phyloP scores from a whole-genome alignment of 495 filamentous ascomycete genomes.

The Neurospora sp. region DNA sequence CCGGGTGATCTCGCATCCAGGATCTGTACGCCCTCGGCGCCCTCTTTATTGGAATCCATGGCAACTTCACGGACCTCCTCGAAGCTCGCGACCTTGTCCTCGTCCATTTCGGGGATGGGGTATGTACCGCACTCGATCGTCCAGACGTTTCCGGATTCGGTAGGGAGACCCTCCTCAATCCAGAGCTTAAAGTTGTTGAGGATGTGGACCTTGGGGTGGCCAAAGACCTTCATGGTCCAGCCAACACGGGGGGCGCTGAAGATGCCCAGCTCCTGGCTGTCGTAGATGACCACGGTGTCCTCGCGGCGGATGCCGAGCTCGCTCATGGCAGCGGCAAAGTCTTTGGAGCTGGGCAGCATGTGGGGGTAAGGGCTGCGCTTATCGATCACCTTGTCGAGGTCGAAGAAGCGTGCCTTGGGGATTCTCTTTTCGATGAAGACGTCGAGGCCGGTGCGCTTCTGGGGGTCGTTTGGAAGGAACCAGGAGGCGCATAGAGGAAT shows the following conservation, averaged over 20 bases:
- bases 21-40: constrained; percentile 71
- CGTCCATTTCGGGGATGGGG: constrained; percentile 41
- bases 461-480: constrained; percentile 83
- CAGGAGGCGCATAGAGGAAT: constrained; percentile 86
- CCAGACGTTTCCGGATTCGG: constrained; percentile 64
- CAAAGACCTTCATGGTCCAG: constrained; percentile 87
- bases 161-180: constrained; percentile 70
- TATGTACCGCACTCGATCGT: constrained; percentile 48
- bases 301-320: constrained; percentile 74
- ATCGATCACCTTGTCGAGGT: constrained; percentile 85
- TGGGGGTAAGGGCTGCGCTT: constrained; percentile 82
- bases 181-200: constrained; percentile 91
- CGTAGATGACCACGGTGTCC: constrained; percentile 88
- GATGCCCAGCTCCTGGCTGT: constrained; percentile 76
- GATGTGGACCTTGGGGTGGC: constrained; percentile 80
- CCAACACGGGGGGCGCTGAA: constrained; percentile 88
- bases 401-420: constrained; percentile 88
- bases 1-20: constrained; percentile 77
- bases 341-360: constrained; percentile 78
- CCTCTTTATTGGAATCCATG: constrained; percentile 66
- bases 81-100: constrained; percentile 45
- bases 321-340: constrained; percentile 82
- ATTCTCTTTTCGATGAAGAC: constrained; percentile 71
- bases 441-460: constrained; percentile 60
- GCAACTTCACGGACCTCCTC: constrained; percentile 72